Evolutionary conservation across 805 yeast species (phyloP).

Genomic region (Isabelozyma pseudorhagii): DNA sequence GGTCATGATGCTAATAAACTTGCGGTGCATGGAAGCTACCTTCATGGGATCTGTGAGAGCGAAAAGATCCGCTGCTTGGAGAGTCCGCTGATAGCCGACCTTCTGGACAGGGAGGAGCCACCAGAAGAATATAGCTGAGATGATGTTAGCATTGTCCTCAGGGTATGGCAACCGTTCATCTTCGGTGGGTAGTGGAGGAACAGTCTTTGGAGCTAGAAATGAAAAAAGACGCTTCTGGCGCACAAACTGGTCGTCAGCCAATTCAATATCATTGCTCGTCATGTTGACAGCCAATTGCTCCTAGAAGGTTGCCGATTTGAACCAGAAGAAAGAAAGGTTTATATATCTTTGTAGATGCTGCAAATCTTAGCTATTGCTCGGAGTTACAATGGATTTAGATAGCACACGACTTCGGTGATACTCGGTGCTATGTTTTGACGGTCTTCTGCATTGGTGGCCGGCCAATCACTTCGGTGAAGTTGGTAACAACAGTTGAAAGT

Average conservation of each 20-base stretch:
- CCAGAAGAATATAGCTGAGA: constrained; percentile 13
- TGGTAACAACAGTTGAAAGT: too few relatives aligned
- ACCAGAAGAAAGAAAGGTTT: neutral
- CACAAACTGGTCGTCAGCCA: neutral
- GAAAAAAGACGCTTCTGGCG: constrained; percentile 7
- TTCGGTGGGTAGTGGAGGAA: constrained; percentile 11
- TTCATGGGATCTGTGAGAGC: constrained; percentile 7
- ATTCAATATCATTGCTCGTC: neutral
- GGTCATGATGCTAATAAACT: constrained; percentile 11
- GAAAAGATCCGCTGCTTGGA: constrained; percentile 13
- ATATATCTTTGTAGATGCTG: neutral
- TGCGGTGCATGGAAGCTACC: constrained; percentile 8
- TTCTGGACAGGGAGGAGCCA: constrained; percentile 17
- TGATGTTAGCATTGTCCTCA: constrained; percentile 5
- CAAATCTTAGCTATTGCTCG: neutral
- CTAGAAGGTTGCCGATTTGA: neutral
- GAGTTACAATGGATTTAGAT: neutral
- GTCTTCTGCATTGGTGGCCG: neutral
- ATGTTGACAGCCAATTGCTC: neutral
- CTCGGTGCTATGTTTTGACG: neutral
- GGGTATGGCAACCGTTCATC: constrained; percentile 7
- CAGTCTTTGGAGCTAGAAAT: constrained; percentile 6
- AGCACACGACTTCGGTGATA: neutral
- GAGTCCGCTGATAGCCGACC: constrained; percentile 16
- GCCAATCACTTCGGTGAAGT: too few relatives aligned